Base-by-base conservation (phyloP, 768 basidiomycete species). In the Macrolepiota fuliginosa region DNA sequence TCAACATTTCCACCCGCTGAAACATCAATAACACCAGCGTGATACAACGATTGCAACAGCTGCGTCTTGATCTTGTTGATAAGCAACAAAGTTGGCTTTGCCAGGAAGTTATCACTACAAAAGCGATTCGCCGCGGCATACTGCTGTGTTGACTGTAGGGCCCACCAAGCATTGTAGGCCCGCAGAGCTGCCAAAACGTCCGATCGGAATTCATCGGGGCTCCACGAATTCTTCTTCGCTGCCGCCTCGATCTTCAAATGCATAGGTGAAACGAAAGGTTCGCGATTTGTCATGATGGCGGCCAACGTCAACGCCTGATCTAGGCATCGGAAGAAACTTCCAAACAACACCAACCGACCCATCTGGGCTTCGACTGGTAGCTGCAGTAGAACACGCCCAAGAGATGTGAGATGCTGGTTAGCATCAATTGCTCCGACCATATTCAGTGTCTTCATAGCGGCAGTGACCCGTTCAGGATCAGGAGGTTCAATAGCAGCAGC, bases 301-400 rank as follows among this genome's bases (percentile, higher is more conserved):
- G 96, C 95, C 52, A 97, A 82, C 4, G 94, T 92, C 63, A 98
- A 73, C 0, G 92, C 91, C 54, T 87, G 84, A 71, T 95, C 91
- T 45, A 98, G 79, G 73, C 95, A 97, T 62, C 90, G 86, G 86
- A 96, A 96, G 79, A 97, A 92, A 69, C 88, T 86, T 17, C 96
- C 96, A 72, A 89, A 94, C 3, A 98, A 80, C 56, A 94, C 90
- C 53, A 98, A 78, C 60, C 94, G 88, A 54, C 94, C 96, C 76
- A 98, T 86, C 62, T 92, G 91, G 1, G 86, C 92, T 55, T 97
- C 94, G 42, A 97, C 87, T 2, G 96, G 96, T 0, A 97, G 76
- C 68, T 95, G 91, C 12, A 96, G 83, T 24, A 98, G 82, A 13
- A 98, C 91, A 22, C 88, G 84, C 15, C 96, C 96, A 13, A 98